Base-by-base conservation (phyloP, 768 basidiomycete genomes). In the Termitomyces sp. region DNA sequence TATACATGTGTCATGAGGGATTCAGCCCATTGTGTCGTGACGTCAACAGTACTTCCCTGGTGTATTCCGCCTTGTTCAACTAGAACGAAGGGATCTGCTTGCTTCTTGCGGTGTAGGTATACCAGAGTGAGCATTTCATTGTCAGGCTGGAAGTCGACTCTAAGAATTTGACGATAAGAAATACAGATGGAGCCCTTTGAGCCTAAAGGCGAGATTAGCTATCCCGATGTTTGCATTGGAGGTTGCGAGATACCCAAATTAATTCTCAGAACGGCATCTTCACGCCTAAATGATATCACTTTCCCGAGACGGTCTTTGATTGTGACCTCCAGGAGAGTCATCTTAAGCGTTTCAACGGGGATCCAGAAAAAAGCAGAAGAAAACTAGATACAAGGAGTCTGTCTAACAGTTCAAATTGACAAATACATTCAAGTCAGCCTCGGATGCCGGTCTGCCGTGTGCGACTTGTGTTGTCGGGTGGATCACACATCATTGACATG, bases 1-100 rank as follows among this genome's bases (percentile, higher is more conserved):
- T 93, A 92, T 10, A 86, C 79, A 33, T 73, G 66, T 6, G 76
- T 70, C 74, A 87, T 78, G 21, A 89, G 67, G 3, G 70, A 66
- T 48, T 75, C 73, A 15, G 78, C 76, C 85, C 89, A 92, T 50
- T 78, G 71, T 19, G 69, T 59, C 3, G 76, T 76, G 5, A 58
- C 55, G 26, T 64, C 60, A 14, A 67, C 66, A 47, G 78, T 70
- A 1, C 66, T 69, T 10, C 71, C 69, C 30, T 68, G 53, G 6
- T 77, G 69, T 10, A 72, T 63, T 5, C 85, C 84, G 15, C 72
- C 72, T 40, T 83, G 49, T 26, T 75, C 71, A 37, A 70, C 66
- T 31, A 87, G 71, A 6, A 63, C 63, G 31, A 77, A 68, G 26
- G 67, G 61, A 1, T 64, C 68, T 46, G 75, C 76, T 55, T 73